Conservation (phyloP, 345 rosid species). For the Anastatica hierochuntica region DNA sequence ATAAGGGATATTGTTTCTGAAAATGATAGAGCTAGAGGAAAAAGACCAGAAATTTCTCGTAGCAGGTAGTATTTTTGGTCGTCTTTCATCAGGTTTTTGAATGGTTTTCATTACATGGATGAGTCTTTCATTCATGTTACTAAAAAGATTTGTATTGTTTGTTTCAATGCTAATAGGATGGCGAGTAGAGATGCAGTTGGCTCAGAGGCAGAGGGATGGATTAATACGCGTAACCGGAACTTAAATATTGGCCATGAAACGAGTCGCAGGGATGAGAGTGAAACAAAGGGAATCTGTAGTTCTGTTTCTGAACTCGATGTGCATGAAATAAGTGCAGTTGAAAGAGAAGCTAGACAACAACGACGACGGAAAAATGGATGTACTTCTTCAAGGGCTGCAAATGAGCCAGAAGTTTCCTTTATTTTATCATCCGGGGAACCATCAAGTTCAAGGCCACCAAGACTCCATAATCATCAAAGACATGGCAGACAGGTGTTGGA, state of each 20-base stretch:
- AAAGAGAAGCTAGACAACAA: constrained; percentile 30
- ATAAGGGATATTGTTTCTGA: constrained; percentile 44
- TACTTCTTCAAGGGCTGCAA: constrained; percentile 26
- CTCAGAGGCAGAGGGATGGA: constrained; percentile 47
- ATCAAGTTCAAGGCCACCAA: constrained; percentile 47
- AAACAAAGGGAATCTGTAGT: constrained; percentile 15
- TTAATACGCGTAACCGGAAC: constrained; percentile 33
- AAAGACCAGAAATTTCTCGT: constrained; percentile 25
- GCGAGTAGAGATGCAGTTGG: constrained; percentile 23
- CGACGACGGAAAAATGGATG: constrained; percentile 33
- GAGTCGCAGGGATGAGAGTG: constrained; percentile 20
- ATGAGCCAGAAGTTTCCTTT: constrained; percentile 37
- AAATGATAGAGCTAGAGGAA: constrained; percentile 41
- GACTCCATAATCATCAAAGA: constrained; percentile 25
- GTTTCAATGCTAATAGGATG: constrained; percentile 20
- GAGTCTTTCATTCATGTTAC: too few species aligned
- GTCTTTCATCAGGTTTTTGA: background rate
- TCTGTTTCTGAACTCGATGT: constrained; percentile 14
- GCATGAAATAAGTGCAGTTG: constrained; percentile 11
- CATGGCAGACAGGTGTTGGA: constrained; percentile 31
- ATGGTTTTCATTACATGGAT: too few species aligned
- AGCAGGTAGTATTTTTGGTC: constrained; percentile 36
- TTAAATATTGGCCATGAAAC: constrained; percentile 21
- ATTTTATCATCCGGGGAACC: constrained; percentile 51
- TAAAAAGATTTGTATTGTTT: constrained; percentile 17